Evolutionary conservation across 2,329 filamentous ascomycete genomes (phyloP), one percentile per base, ranked within the genome.

Genomic region (Coniella lustricola): DNA sequence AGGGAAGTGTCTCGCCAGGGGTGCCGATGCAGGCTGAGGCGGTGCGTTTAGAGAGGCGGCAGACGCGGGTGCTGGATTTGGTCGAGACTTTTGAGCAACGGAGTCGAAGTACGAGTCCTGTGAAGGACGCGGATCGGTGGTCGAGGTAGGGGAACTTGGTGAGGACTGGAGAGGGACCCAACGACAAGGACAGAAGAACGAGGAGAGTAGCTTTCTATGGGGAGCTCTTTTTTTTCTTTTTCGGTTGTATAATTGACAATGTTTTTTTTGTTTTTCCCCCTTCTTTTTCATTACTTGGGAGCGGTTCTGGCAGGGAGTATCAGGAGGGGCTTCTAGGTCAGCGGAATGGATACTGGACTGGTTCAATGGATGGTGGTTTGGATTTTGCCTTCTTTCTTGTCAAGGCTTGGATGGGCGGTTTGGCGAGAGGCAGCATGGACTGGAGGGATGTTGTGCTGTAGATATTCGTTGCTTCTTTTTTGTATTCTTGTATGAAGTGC

Each of bases 51-150:
- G 65, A 70, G 55, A 61, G 62, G 50, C 67, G 72, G 9, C 60
- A 65, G 54, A 72, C 71, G 13, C 61, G 69, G 32, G 77, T 81
- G 22, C 59, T 77, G 40, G 67, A 70, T 39, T 78, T 81, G 75
- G 75, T 81, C 34, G 69, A 80, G 56, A 71, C 64, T 50, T 69
- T 81, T 51, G 77, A 81, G 67, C 68, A 61, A 31, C 60, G 63
- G 46, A 75, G 70, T 52, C 64, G 67, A 36, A 67, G 68, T 20
- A 60, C 56, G 4, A 77, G 73, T 51, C 64, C 71, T 18, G 59
- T 44, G 4, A 46, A 40, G 44, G 44, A 40, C 4, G 35, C 25
- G 25, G 25, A 29, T 29, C 25, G 44, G 18, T 20, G 33, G 10
- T 17, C 36, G 5, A 17, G 36, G 5, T 53, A 46, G n/a, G 41